Base-by-base conservation (phyloP, 164 flowering plant genomes). In the Macadamia tetraphylla region DNA sequence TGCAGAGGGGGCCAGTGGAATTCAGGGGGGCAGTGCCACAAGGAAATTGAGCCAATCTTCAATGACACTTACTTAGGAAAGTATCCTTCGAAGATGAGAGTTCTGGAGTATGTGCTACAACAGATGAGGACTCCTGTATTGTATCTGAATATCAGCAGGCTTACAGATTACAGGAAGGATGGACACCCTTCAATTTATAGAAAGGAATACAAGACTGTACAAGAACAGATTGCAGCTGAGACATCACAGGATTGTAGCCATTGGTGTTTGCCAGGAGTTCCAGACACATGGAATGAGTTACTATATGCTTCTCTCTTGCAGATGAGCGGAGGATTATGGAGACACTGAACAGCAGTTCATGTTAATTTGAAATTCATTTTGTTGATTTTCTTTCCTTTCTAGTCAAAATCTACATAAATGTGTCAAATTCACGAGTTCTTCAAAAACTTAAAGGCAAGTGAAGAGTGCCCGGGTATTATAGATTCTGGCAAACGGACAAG, bases 201-300 rank as follows among this genome's bases (percentile, higher is more conserved):
- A 78, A 84, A 68, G 76, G 58, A 49, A 60, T 83, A 84, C 70
- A 71, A 72, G 52, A 77, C 88, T 5, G 74, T 29, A 53, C 17
- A 53, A 17, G 57, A 53, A 53, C 57, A 14, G 57, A 53, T 14
- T 53, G 57, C 57, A 14, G 57, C 57, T 53, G 82, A 40, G 70
- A 70, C 40, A 30, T 69, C 78, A 35, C 92, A 89, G 75, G 97
- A 91, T 73, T 91, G 97, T 80, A 91, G 95, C 70, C 95, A 91
- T 66, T 91, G 97, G 95, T 91, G 97, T 79, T 80, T 91, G 78
- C 97, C 97, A 11, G 95, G 95, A 9, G 88, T 91, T 5, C 97
- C 97, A 0, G 97, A 91, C 70, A 81, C 90, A 43, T 91, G 97
- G 97, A 91, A 91, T 66, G 87, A 88, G 75, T 73, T 91, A 68